These are phyloP conservation scores for Ogataea pignaliae DNA, from an alignment of 805 yeast genomes.

Conservation along the genomic window DNA sequence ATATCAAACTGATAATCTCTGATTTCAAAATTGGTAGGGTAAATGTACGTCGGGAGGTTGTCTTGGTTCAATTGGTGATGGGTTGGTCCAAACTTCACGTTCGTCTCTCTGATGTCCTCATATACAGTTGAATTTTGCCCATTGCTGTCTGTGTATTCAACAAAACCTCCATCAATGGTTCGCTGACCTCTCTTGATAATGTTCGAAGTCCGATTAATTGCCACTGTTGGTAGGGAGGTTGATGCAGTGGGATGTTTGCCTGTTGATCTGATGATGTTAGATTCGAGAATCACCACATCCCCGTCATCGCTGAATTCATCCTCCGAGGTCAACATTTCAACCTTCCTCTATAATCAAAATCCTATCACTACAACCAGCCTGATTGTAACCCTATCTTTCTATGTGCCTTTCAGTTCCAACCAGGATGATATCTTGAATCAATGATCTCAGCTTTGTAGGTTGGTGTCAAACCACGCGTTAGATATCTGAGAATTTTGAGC, in stretches of 20 bases:
- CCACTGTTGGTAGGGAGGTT: slow-evolving; percentile 1
- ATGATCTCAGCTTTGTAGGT: too few species aligned
- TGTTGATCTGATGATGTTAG: too few species aligned
- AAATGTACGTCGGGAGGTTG: slow-evolving; percentile 49
- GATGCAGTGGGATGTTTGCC: background rate
- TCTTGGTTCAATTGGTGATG: slow-evolving; percentile 46
- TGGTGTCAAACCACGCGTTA: too few species aligned
- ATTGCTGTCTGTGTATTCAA: slow-evolving; percentile 9
- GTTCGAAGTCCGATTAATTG: slow-evolving; percentile 17
- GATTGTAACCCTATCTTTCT: too few species aligned
- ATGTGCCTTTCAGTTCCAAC: too few species aligned
- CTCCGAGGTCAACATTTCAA: slow-evolving; percentile 11
- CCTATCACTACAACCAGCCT: too few species aligned
- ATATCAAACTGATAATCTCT: slow-evolving; percentile 89
- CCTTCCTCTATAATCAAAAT: background rate
- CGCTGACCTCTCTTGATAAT: slow-evolving; percentile 18
- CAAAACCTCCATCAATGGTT: slow-evolving; percentile 22
- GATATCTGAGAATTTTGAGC: too few species aligned
- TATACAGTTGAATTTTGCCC: slow-evolving; percentile 16
- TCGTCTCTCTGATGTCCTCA: slow-evolving; percentile 21
- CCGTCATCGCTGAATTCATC: slow-evolving; percentile 25
- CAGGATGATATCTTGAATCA: too few species aligned
- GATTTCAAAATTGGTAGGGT: slow-evolving; percentile 80
- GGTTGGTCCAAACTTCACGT: slow-evolving; percentile 32
- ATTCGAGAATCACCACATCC: slow-evolving; percentile 13